These are phyloP conservation scores for Escallonia rubra DNA, from an alignment of 129 eudicot species.

Conservation along the genomic window DNA sequence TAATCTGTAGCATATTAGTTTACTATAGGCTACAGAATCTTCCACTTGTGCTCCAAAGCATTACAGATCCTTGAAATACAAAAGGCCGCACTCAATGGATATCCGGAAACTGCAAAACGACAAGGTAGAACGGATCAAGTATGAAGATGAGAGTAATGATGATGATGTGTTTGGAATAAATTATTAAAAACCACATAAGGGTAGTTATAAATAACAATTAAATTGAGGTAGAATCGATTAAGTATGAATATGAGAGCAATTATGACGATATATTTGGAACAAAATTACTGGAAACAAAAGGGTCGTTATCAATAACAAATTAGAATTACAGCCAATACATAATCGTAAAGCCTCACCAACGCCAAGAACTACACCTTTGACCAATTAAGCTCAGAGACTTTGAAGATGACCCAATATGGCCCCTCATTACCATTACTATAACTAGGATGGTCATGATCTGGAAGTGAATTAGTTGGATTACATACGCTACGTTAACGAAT, in stretches of 20 bases:
- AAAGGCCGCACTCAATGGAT: constrained; percentile 87
- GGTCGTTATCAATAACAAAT: too few species aligned
- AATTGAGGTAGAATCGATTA: neutral
- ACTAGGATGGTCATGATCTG: too few species aligned
- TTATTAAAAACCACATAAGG: neutral
- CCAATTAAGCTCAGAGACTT: too few species aligned
- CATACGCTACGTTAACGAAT: too few species aligned
- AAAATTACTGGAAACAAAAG: too few species aligned
- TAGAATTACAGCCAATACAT: too few species aligned
- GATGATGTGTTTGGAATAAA: neutral
- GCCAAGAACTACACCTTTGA: too few species aligned
- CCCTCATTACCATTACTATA: too few species aligned
- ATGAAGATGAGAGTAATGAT: neutral
- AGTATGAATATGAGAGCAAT: neutral
- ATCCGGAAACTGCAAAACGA: constrained; percentile 77
- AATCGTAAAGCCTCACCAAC: too few species aligned
- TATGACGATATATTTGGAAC: neutral
- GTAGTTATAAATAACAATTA: neutral
- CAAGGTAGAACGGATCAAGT: neutral
- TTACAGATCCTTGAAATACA: constrained; percentile 67
- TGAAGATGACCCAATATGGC: too few species aligned
- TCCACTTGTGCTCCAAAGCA: constrained; percentile 70
- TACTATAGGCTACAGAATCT: constrained; percentile 34
- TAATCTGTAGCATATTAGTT: neutral
- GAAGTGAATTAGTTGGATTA: too few species aligned